These are phyloP conservation scores for Hypoxylon rickii DNA, from an alignment of 495 filamentous ascomycete species.

Conservation along the genomic window DNA sequence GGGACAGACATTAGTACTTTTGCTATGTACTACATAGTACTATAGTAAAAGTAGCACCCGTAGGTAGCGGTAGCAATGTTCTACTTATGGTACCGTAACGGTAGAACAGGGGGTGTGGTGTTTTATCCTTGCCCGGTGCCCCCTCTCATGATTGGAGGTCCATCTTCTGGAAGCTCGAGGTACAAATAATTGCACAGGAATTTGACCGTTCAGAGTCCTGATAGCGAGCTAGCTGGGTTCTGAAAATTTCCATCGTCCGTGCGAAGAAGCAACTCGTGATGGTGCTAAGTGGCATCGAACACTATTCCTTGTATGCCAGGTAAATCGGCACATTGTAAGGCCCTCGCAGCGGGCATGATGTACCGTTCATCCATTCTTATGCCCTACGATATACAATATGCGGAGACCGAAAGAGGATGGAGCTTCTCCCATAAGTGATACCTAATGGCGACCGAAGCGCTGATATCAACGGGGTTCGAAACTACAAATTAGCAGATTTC, in stretches of 20 bases:
- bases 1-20: no score
- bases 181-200: conserved; percentile 26
- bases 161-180: conserved; percentile 37
- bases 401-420: conserved; percentile 11
- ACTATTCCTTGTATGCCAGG: conserved; percentile 5
- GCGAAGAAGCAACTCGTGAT: conserved; percentile 7
- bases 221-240: background rate
- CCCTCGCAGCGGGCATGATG: conserved; percentile 12
- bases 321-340: conserved; percentile 9
- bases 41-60: no score
- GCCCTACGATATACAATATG: conserved; percentile 1
- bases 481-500: conserved; percentile 10
- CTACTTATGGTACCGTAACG: no score
- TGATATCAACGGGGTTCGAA: conserved; percentile 22
- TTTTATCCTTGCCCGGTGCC: conserved; percentile 15
- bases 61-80: no score
- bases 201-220: conserved; percentile 15
- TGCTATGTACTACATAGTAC: conserved; percentile 13
- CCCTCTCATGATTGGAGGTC: conserved; percentile 28
- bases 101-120: conserved; percentile 12
- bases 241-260: conserved; percentile 10
- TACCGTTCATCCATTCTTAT: conserved; percentile 10
- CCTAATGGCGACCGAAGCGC: conserved; percentile 9
- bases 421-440: conserved; percentile 11
- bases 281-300: conserved; percentile 11